Base-by-base conservation (phyloP, 2,329 filamentous ascomycete species). In the Bimuria novae-zelandiae region DNA sequence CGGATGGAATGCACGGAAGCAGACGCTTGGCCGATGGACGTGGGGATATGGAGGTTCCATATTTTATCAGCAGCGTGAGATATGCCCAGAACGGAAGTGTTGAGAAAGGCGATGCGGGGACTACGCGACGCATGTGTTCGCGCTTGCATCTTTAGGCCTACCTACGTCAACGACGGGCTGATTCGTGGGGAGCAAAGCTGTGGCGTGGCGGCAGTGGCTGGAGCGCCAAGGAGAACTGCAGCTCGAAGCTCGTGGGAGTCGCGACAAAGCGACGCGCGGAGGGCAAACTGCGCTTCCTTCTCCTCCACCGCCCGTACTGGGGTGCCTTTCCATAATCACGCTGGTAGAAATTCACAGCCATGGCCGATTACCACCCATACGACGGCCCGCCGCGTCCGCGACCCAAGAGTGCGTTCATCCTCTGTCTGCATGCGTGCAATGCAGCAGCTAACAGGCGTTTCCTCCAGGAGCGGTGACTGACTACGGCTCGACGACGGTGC, bases 401-500 rank as follows among this genome's bases (percentile, higher is more conserved):
- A 32, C 71, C 71, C 2, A 73, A 73, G 56, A 66, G 72, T 74
- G 64, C 43, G 69, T 71, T 19, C 39, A 22, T 49, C 49, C 53
- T 12, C 5, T 14, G n/a, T 22, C 29, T 17, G 33, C 42, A 7
- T 27, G 25, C 17, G 22, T n/a, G 19, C 33, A 36, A 21, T 19
- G 4, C 25, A 25, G 10, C 33, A 48, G 22, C 21, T 41, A 27
- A 41, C 39, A 11, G 25, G 11, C 5, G 2, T 27, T n/a, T 16
- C 32, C 17, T 25, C 21, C 59, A 96, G 91, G 92, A 59, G 89
- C 92, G 39, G 90, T 96, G 12, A 97, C 92, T 39, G 92, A 97
- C 75, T 96, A 96, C 82, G 89, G 91, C 67, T 88, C 92, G 21
- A 94, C 91, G 8, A 84, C 96, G 72, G 87, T 89, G 47, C 90